Base-by-base conservation (phyloP, 108 stramenopile genomes). In the Skeletonema potamos region DNA sequence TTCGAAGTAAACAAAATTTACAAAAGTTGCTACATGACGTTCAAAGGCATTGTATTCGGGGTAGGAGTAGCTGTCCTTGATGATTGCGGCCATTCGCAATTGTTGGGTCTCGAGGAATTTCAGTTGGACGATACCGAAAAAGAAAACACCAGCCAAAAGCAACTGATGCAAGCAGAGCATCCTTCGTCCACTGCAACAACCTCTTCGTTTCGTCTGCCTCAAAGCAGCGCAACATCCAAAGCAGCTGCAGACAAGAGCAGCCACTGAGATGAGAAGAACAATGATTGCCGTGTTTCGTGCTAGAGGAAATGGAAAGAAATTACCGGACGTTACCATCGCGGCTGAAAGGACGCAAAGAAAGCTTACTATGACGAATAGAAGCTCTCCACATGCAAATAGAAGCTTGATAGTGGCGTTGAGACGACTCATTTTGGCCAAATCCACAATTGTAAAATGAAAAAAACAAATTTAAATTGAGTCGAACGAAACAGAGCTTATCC, bases 331-430 rank as follows among this genome's bases (percentile, higher is more conserved):
- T 24, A 74, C 62, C 3, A 64, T 26, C 1, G 58, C 58, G 9
- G 73, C 65, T 7, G 58, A 57, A 7, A 72, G 24, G 6, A 72
- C 30, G 30, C 37, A 68, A 27, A 64, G 2, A 11, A 70, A 28
- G 58, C 64, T 73, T 17, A 66, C 58, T 12, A 82, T 20, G 27
- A 73, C 17, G 24, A 82, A 68, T 17, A 82, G 29, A 33, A 54
- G 15, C 27, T 82, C 70, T 41, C 74, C 80, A 15, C 32, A 17
- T 27, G 55, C 59, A 59, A 81, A 75, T 37, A 71, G 55, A 0
- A 81, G 54, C 32, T 81, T 81, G 62, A 81, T 68, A 1, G 70
- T 71, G 9, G 69, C 80, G 18, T 81, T 81, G 69, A 81, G 69
- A 18, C 80, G 13, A 7, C 62, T 57, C 74, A 81, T 81, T 28